These are phyloP conservation scores for Acer negundo DNA, from an alignment of 345 rosid species.

Conservation along the genomic window DNA sequence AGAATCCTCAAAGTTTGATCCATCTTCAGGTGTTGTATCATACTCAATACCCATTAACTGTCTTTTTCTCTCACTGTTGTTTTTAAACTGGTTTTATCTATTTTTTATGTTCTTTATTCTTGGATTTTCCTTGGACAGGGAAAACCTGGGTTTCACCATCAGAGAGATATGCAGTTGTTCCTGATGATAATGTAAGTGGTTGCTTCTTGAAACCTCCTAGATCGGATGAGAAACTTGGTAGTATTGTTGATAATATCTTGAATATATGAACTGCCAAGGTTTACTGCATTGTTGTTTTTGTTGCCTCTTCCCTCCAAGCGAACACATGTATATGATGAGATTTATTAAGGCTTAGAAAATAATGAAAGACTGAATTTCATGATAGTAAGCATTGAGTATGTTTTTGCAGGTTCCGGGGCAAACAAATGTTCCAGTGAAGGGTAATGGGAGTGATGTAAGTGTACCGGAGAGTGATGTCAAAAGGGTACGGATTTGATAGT, in stretches of 20 bases:
- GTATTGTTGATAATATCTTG: background rate
- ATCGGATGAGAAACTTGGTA: background rate
- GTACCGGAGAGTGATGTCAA: constrained; percentile 81
- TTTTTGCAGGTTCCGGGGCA: constrained; percentile 44
- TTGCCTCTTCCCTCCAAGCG: background rate
- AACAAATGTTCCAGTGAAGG: constrained; percentile 34
- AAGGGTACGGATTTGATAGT: constrained; percentile 48
- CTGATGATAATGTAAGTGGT: constrained; percentile 72
- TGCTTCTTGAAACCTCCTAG: background rate
- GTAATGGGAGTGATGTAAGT: constrained; percentile 59
- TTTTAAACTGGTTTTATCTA: background rate
- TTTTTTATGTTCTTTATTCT: background rate
- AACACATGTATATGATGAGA: background rate
- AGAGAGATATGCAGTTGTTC: constrained; percentile 95
- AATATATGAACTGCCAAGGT: background rate
- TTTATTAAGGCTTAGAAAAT: too few relatives aligned
- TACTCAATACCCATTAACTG: background rate
- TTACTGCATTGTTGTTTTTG: background rate
- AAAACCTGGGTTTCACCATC: constrained; percentile 85
- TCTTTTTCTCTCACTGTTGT: background rate
- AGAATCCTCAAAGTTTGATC: constrained; percentile 64
- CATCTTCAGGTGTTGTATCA: constrained; percentile 59
- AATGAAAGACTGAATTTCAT: background rate
- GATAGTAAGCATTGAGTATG: background rate
- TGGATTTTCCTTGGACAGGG: constrained; percentile 44